These are phyloP conservation scores for Globisporangium irregulare DNA, from an alignment of 352 stramenopile species.

Conservation along the genomic window DNA sequence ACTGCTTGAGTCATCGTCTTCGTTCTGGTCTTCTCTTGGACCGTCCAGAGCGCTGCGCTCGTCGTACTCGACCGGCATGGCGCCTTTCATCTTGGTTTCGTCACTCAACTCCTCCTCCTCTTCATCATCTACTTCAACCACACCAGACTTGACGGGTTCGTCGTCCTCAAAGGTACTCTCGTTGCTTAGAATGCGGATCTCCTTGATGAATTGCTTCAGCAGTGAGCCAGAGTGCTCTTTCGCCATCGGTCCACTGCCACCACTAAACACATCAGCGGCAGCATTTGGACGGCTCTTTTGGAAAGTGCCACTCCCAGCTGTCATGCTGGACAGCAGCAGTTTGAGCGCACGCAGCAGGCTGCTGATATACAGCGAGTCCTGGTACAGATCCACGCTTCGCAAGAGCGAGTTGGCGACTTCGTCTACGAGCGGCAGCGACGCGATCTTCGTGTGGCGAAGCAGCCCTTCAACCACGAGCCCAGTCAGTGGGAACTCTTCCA, in stretches of 20 bases:
- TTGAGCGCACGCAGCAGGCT: conserved; percentile 64
- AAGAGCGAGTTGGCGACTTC: conserved; percentile 74
- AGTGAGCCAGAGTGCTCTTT: conserved; percentile 16
- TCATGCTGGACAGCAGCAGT: conserved; percentile 48
- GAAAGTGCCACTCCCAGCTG: conserved; percentile 13
- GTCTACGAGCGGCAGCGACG: conserved; percentile 73
- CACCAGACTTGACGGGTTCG: conserved; percentile 8
- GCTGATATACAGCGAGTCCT: conserved; percentile 49
- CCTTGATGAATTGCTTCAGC: conserved; percentile 52
- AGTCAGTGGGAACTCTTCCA: conserved; percentile 69
- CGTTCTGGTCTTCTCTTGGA: conserved; percentile 24
- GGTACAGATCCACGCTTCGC: conserved; percentile 71
- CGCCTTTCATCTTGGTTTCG: conserved; percentile 40
- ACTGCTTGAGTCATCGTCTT: conserved; percentile 13
- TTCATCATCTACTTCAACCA: conserved; percentile 9
- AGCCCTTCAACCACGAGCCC: conserved; percentile 75
- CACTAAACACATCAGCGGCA: neutral
- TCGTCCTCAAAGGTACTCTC: conserved; percentile 27
- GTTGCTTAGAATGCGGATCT: conserved; percentile 54
- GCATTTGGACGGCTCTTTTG: neutral
- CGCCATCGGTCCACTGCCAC: conserved; percentile 1
- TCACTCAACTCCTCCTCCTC: conserved; percentile 13
- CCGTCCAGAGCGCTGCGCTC: conserved; percentile 25
- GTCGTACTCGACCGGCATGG: conserved; percentile 69
- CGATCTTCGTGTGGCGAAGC: conserved; percentile 53